These are phyloP conservation scores for Neonectria magnoliae DNA, from an alignment of 2,329 filamentous ascomycete species.

Conservation along the genomic window DNA sequence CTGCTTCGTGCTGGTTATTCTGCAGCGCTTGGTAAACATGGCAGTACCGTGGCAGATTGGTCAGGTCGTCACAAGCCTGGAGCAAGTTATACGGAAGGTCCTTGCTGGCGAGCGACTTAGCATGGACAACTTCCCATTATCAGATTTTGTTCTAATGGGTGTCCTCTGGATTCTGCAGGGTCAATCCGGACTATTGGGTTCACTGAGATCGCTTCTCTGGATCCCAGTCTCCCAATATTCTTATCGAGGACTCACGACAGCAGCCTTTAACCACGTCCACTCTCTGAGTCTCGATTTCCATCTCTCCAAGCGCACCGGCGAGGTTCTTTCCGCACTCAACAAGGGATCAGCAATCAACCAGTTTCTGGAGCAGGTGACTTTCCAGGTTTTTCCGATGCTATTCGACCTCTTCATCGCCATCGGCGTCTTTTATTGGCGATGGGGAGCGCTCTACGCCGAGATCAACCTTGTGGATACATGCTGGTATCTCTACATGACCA, in stretches of 20 bases:
- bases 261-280: slow-evolving; percentile 97
- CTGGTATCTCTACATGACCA: slow-evolving; percentile 95
- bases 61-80: slow-evolving; percentile 79
- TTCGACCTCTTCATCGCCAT: slow-evolving; percentile 89
- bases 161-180: slow-evolving; percentile 88
- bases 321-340: slow-evolving; percentile 93
- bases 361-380: slow-evolving; percentile 95
- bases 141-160: slow-evolving; percentile 56
- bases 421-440: slow-evolving; percentile 72
- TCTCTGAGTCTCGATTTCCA: slow-evolving; percentile 96
- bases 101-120: slow-evolving; percentile 49
- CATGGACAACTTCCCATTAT: slow-evolving; percentile 48
- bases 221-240: slow-evolving; percentile 97
- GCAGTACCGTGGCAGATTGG: slow-evolving; percentile 86
- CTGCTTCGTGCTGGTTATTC: slow-evolving; percentile 82
- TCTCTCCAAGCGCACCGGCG: slow-evolving; percentile 93
- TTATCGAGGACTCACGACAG: slow-evolving; percentile 91
- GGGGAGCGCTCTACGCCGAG: slow-evolving; percentile 81
- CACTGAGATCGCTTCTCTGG: slow-evolving; percentile 85
- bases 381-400: slow-evolving; percentile 94
- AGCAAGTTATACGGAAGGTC: slow-evolving; percentile 61
- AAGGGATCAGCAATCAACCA: slow-evolving; percentile 97
- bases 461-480: slow-evolving; percentile 92
- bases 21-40: slow-evolving; percentile 87
- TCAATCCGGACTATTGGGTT: slow-evolving; percentile 86